Percentiles rank a stretch among this genome's conserved stretches.
These are phyloP conservation scores for Elaeis guineensis DNA, from an alignment of 176 grass and related monocot species.

Conservation along the genomic window DNA sequence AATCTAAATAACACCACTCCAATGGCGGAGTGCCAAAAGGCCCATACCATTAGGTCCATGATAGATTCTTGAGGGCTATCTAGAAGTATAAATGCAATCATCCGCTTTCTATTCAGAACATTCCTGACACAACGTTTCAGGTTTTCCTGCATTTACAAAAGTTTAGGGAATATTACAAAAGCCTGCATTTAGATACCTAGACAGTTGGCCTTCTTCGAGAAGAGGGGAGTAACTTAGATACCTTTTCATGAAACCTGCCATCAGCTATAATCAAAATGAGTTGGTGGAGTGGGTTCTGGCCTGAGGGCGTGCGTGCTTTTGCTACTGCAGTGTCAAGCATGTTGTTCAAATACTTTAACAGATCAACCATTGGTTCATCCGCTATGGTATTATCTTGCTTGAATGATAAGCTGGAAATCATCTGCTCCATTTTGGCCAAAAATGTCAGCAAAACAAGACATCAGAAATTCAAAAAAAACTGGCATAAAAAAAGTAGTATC, in stretches of 20 bases:
- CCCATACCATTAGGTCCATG: slow-evolving; percentile 46
- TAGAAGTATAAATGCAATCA: slow-evolving; percentile 83
- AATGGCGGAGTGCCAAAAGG: neutral
- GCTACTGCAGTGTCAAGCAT: slow-evolving; percentile 72
- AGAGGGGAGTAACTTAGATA: neutral
- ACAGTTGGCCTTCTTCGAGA: too few relatives aligned
- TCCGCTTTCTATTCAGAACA: slow-evolving; percentile 63
- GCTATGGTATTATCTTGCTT: slow-evolving; percentile 92
- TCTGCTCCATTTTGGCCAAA: slow-evolving; percentile 29
- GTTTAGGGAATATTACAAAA: neutral
- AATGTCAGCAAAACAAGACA: slow-evolving; percentile 6
- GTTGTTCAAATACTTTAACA: slow-evolving; percentile 62
- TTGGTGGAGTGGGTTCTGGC: slow-evolving; percentile 79
- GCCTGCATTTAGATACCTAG: too few relatives aligned
- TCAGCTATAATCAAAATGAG: slow-evolving; percentile 84
- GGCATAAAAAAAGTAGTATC: too few relatives aligned
- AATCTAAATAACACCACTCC: too few relatives aligned
- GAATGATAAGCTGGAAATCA: slow-evolving; percentile 82
- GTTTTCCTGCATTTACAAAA: slow-evolving; percentile 40
- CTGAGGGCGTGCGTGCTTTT: slow-evolving; percentile 66
- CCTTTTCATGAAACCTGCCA: slow-evolving; percentile 90
- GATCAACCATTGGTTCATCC: slow-evolving; percentile 86
- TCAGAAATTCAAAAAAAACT: neutral
- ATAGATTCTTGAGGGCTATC: slow-evolving; percentile 82
- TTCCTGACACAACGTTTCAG: slow-evolving; percentile 68